Evolutionary conservation across 306 rosid genomes (phyloP).

Genomic region (Lablab purpureus): DNA sequence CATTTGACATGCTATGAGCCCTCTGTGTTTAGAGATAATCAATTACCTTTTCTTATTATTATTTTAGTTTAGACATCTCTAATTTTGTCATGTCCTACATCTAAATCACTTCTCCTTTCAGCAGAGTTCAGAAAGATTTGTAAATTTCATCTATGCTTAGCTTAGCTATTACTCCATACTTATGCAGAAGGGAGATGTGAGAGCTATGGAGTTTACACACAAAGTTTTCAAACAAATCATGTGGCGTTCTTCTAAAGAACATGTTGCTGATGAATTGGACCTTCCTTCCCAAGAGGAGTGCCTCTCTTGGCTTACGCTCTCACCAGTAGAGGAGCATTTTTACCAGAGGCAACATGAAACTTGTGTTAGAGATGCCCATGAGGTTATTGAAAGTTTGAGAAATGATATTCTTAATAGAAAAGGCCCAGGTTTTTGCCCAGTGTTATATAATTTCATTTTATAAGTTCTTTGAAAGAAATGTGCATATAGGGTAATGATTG

Average conservation of each 20-base stretch:
- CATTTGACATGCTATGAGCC: constrained; percentile 25
- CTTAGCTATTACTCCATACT: constrained; percentile 38
- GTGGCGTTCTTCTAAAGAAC: constrained; percentile 93
- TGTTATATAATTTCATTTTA: constrained; percentile 43
- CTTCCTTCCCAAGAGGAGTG: constrained; percentile 95
- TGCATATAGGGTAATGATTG: constrained; percentile 40
- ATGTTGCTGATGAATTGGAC: constrained; percentile 88
- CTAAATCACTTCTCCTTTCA: constrained; percentile 24
- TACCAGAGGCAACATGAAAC: constrained; percentile 97
- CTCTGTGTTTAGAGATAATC: constrained; percentile 2
- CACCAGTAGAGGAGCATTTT: constrained; percentile 93
- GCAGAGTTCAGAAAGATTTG: neutral
- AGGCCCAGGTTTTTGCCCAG: constrained; percentile 66
- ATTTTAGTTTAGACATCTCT: constrained; percentile 28
- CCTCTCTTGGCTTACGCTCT: constrained; percentile 86
- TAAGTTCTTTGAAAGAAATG: constrained; percentile 43
- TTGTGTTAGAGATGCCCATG: constrained; percentile 85
- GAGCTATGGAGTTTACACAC: constrained; percentile 84
- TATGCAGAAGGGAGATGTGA: constrained; percentile 78
- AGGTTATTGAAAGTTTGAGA: constrained; percentile 82
- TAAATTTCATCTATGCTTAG: constrained; percentile 34
- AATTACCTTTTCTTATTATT: neutral
- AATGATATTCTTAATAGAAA: constrained; percentile 71
- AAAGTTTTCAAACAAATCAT: constrained; percentile 81
- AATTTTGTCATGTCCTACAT: constrained; percentile 17